Evolutionary conservation across 2,329 filamentous ascomycete genomes (phyloP), one percentile per base, ranked within the genome.

Genomic region (Claviceps africana): DNA sequence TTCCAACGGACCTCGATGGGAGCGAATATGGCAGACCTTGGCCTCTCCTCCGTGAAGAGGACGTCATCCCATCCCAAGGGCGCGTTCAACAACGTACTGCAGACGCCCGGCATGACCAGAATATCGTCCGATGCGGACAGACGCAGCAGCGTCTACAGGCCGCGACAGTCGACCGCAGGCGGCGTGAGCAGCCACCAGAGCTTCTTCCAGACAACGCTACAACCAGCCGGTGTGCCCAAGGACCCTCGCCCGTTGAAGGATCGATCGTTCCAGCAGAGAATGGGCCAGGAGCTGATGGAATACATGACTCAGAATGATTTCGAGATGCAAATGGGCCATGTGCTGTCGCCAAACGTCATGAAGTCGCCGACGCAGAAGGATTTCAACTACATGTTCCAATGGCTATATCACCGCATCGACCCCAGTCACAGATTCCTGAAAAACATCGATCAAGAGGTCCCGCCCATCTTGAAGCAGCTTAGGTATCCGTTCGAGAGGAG

Each of bases 351-450:
- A 57, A 96, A 96, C 61, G 86, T 88, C 7, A 83, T 95, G 64
- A 91, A 88, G 61, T 95, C 88, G 44, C 94, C 93, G 0, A 98
- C 91, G 1, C 91, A 97, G 61, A 98, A 98, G 64, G 93, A 98
- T 66, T 98, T 98, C 72, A 93, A 94, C 63, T 85, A 81, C 68
- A 95, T 98, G 77, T 98, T 98, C 64, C 89, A 97, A 63, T 98
- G 91, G 87, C 75, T 98, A 3, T 98, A 98, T 67, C 88, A 89
- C 62, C 86, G 89, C 53, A 94, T 98, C 64, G 93, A 98, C 64
- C 93, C 93, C 0, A 86, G 84, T 60, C 94, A 97, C 66, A 82
- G 84, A 37, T 97, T 98, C 62, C 83, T 90, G 62, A 96, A 96
- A 67, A 87, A 85, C 49, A 95, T 97, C 61, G 93, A 97, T 65